These are phyloP conservation scores for Hanseniaspora occidentalis DNA, from an alignment of 805 yeast genomes.

Conservation along the genomic window DNA sequence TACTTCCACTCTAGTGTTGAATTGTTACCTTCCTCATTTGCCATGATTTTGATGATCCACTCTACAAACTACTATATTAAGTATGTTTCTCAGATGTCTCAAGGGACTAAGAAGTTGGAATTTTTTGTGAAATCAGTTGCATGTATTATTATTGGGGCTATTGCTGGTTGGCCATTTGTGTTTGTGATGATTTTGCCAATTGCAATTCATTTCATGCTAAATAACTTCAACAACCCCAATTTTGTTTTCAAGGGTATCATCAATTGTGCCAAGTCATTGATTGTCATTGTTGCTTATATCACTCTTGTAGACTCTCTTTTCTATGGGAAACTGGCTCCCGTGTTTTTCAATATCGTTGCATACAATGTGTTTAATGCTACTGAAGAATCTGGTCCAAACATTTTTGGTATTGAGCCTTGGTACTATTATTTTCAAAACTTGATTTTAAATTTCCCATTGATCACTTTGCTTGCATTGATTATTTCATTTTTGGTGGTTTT, in stretches of 20 bases:
- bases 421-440: slow-evolving; percentile 59
- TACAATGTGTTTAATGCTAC: slow-evolving; percentile 67
- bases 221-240: slow-evolving; percentile 11
- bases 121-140: slow-evolving; percentile 18
- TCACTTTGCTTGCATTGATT: slow-evolving; percentile 9
- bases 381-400: slow-evolving; percentile 69
- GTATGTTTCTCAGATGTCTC: slow-evolving; percentile 8
- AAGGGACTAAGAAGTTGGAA: slow-evolving; percentile 13
- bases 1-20: slow-evolving; percentile 82
- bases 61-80: slow-evolving; percentile 17
- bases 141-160: slow-evolving; percentile 43
- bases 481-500: slow-evolving; percentile 26
- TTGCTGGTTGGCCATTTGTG: slow-evolving; percentile 88
- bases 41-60: slow-evolving; percentile 36
- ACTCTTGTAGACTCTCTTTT: slow-evolving; percentile 41
- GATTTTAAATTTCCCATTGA: slow-evolving; percentile 56
- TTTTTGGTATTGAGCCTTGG: slow-evolving; percentile 79
- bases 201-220: slow-evolving; percentile 26
- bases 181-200: slow-evolving; percentile 53
- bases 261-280: slow-evolving; percentile 9
- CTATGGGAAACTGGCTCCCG: slow-evolving; percentile 49
- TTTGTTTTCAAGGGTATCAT: slow-evolving; percentile 15
- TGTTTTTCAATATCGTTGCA: slow-evolving; percentile 69
- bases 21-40: slow-evolving; percentile 73
- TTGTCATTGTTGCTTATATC: slow-evolving; percentile 12